Conservation (phyloP, 2,329 filamentous ascomycete genomes). For the Neofusicoccum ribis region DNA sequence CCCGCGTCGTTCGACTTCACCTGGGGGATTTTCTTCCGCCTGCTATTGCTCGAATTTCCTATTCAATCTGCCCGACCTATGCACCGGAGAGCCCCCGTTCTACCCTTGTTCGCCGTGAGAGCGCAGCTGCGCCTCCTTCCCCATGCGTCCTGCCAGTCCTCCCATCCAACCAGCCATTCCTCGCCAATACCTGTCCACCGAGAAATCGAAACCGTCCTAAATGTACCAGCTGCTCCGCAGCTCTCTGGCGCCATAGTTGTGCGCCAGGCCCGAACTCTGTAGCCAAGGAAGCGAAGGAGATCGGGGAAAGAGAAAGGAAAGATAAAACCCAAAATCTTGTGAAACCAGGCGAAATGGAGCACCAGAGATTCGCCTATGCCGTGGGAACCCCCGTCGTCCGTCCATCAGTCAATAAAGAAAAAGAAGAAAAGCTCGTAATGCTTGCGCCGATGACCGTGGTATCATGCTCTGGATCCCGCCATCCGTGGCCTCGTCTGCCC, state of each 20-base stretch:
- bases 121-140: constrained; percentile 2
- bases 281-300: background rate
- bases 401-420: background rate
- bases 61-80: constrained; percentile 17
- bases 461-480: constrained; percentile 19
- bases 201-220: constrained; percentile 6
- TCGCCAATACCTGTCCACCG: background rate
- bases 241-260: background rate
- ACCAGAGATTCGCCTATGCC: constrained; percentile 1
- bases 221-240: background rate
- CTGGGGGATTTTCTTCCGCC: background rate
- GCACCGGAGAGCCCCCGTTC: background rate
- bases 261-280: background rate
- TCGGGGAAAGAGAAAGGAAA: background rate
- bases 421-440: constrained; percentile 5
- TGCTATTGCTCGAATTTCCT: constrained; percentile 3
- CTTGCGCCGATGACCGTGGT: constrained; percentile 19
- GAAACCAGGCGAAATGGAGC: background rate
- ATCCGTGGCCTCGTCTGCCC: constrained; percentile 13
- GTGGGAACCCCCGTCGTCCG: background rate
- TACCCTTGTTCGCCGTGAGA: background rate
- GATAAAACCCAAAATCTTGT: background rate
- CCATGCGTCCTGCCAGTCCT: background rate
- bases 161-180: background rate
- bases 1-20: background rate